These are phyloP conservation scores for Pseudogymnoascus sp. DNA, from an alignment of 2,329 filamentous ascomycete genomes.

Conservation along the genomic window DNA sequence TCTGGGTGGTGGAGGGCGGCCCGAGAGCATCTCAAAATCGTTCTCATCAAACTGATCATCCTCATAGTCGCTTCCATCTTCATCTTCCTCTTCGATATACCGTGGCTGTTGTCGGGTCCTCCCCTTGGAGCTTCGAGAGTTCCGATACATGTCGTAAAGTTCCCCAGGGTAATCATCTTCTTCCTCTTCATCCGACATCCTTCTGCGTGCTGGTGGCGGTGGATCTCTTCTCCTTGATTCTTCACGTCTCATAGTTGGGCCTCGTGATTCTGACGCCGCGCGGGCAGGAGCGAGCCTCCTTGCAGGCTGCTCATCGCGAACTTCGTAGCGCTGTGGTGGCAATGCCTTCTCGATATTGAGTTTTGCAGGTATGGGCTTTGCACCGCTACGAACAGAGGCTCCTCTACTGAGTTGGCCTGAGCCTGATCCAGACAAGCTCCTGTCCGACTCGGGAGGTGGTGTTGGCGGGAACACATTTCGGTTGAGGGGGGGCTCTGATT, in stretches of 20 bases:
- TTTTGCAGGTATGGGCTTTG: conserved; percentile 53
- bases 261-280: conserved; percentile 44
- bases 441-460: conserved; percentile 87
- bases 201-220: conserved; percentile 21
- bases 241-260: conserved; percentile 28
- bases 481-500: conserved; percentile 72
- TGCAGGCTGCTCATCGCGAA: conserved; percentile 24
- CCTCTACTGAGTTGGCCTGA: conserved; percentile 40
- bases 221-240: conserved; percentile 25
- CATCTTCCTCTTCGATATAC: conserved; percentile 75
- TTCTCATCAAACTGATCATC: conserved; percentile 64
- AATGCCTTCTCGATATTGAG: conserved; percentile 54
- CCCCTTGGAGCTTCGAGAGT: conserved; percentile 33
- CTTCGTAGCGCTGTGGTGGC: conserved; percentile 35
- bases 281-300: conserved; percentile 38
- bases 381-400: conserved; percentile 54
- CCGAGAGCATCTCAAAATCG: conserved; percentile 72
- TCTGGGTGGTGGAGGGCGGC: conserved; percentile 37
- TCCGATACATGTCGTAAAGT: conserved; percentile 58
- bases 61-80: conserved; percentile 65
- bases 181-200: conserved; percentile 34
- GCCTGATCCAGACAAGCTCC: conserved; percentile 30
- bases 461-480: conserved; percentile 92
- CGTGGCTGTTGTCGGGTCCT: conserved; percentile 43
- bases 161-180: conserved; percentile 55